Evolutionary conservation across 2,329 filamentous ascomycete species (phyloP).

Genomic region (Decorospora gaudefroyi): DNA sequence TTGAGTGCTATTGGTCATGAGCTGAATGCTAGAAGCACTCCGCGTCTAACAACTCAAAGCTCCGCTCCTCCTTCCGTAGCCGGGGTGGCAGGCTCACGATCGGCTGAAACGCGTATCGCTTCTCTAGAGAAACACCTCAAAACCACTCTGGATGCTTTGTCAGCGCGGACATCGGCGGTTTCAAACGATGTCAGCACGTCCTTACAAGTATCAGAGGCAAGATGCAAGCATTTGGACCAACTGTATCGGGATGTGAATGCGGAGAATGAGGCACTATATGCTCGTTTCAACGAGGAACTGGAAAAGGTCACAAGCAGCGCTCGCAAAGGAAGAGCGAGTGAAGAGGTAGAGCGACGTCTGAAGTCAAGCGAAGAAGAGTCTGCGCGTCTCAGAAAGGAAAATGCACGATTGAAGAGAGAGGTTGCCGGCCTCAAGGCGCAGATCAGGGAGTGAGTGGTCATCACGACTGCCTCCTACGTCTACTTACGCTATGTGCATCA

Average conservation of each 20-base stretch:
- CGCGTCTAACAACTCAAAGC: constrained; percentile 41
- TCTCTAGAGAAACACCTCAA: constrained; percentile 71
- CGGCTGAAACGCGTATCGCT: constrained; percentile 62
- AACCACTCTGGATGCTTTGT: constrained; percentile 42
- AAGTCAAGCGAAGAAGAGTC: constrained; percentile 78
- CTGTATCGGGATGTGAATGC: constrained; percentile 84
- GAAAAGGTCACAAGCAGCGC: constrained; percentile 75
- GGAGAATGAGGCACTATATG: constrained; percentile 91
- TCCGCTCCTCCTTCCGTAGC: constrained; percentile 34
- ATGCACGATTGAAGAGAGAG: constrained; percentile 79
- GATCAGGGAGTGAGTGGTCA: constrained; percentile 50
- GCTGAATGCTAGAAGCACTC: constrained; percentile 58
- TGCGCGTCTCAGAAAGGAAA: constrained; percentile 79
- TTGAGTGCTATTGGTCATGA: constrained; percentile 80
- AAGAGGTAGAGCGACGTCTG: constrained; percentile 72
- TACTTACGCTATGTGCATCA: background rate
- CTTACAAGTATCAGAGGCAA: constrained; percentile 73
- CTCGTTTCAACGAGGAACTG: constrained; percentile 89
- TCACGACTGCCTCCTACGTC: constrained; percentile 6
- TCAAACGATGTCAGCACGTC: constrained; percentile 72
- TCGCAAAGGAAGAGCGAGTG: constrained; percentile 74
- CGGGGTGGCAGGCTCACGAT: constrained; percentile 23
- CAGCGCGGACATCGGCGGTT: constrained; percentile 53
- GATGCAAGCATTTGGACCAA: constrained; percentile 81
- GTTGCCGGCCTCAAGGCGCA: constrained; percentile 67